Evolutionary conservation across 495 filamentous ascomycete species (phyloP).

Genomic region (Neurospora pannonica): DNA sequence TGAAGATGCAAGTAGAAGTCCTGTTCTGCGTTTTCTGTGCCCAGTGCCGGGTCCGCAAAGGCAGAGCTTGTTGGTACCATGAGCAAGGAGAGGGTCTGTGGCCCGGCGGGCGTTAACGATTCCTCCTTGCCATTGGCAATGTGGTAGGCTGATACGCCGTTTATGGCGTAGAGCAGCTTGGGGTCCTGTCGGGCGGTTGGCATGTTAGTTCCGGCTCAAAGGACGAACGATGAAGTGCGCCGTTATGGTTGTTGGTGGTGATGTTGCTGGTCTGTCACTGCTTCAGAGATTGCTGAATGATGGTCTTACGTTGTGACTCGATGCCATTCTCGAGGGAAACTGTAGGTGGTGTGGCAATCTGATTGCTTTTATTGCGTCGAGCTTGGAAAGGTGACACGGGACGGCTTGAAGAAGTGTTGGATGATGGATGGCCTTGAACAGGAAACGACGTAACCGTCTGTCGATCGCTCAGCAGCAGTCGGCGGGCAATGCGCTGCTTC

Average conservation of each 20-base stretch:
- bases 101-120: constrained; percentile 70
- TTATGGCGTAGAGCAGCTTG: constrained; percentile 72
- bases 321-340: constrained; percentile 24
- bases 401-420: not conserved
- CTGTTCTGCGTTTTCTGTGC: constrained; percentile 58
- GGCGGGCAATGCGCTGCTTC: not conserved
- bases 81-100: constrained; percentile 79
- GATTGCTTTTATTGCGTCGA: not conserved
- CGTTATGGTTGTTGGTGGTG: not conserved
- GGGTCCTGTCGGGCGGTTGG: constrained; percentile 45
- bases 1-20: constrained; percentile 94
- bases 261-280: not conserved
- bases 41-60: constrained; percentile 51
- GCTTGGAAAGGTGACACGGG: not conserved
- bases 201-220: not conserved
- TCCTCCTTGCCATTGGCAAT: constrained; percentile 80
- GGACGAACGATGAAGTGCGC: not conserved
- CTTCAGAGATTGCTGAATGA: not conserved
- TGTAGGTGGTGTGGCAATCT: not conserved
- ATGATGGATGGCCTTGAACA: not conserved
- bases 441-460: not conserved
- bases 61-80: constrained; percentile 85
- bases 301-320: constrained; percentile 41
- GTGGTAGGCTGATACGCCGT: constrained; percentile 77
- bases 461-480: not conserved